A percentile compares a stretch with the other conserved stretches of the same genome.
Evolutionary conservation across 306 rosid genomes (phyloP).

Genomic region (Cucumis melo): DNA sequence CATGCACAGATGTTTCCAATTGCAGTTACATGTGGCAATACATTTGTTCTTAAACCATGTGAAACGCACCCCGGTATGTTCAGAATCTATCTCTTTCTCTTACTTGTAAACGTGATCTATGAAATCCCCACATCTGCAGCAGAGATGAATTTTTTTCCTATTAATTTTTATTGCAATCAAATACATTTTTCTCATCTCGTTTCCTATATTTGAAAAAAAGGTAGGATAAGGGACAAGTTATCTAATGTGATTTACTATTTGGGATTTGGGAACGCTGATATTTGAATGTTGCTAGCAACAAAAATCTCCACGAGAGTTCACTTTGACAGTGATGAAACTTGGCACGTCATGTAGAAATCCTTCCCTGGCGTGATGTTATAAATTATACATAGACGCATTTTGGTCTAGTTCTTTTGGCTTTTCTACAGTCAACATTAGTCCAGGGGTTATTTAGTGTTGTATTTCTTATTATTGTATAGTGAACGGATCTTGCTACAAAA

Average conservation of each 20-base stretch:
- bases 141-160: background rate
- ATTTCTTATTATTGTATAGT: background rate
- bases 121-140: background rate
- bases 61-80: conserved; percentile 52
- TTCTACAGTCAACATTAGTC: background rate
- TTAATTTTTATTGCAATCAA: background rate
- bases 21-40: conserved; percentile 66
- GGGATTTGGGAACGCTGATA: background rate
- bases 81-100: background rate
- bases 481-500: background rate
- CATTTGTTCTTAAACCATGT: conserved; percentile 64
- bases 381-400: background rate
- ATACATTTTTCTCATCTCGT: background rate
- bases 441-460: background rate
- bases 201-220: too few species aligned
- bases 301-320: background rate
- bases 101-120: background rate
- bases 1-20: conserved; percentile 67
- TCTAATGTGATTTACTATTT: background rate
- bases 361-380: background rate
- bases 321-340: background rate
- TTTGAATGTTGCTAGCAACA: background rate
- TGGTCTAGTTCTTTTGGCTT: background rate
- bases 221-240: background rate
- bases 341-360: background rate